Percentiles rank a stretch among this genome's conserved stretches.
These are phyloP conservation scores for Filobasidium wieringae DNA, from an alignment of 768 basidiomycete species.

Conservation along the genomic window DNA sequence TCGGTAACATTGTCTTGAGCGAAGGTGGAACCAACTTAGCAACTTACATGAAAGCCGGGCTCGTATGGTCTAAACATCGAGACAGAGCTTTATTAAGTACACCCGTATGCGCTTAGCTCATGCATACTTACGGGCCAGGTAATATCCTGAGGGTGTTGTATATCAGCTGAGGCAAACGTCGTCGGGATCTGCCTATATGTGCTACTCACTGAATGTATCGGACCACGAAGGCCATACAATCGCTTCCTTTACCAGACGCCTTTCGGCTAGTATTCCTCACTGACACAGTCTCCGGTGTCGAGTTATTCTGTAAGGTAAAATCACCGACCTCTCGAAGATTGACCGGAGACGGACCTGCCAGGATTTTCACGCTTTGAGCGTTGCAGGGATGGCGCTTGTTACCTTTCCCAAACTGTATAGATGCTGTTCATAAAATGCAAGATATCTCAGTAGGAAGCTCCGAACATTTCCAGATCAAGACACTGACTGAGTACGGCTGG, in stretches of 20 bases:
- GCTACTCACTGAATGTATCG: conserved; percentile 11
- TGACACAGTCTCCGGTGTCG: not conserved
- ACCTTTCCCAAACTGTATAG: conserved; percentile 8
- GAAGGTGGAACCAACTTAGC: not conserved
- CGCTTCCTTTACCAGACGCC: not conserved
- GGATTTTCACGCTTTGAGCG: conserved; percentile 12
- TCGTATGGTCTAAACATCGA: conserved; percentile 12
- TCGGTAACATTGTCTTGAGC: not conserved
- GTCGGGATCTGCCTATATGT: too few species aligned
- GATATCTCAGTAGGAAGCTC: not conserved
- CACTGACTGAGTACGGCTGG: not conserved
- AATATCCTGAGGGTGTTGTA: not conserved
- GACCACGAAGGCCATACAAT: not conserved
- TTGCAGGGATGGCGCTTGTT: conserved; percentile 21
- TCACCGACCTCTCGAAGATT: conserved; percentile 10
- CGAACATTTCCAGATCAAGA: not conserved
- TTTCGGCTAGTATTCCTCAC: not conserved
- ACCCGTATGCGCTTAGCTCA: not conserved
- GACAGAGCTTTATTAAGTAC: not conserved
- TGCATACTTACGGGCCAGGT: conserved; percentile 10
- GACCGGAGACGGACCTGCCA: conserved; percentile 10
- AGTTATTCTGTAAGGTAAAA: conserved; percentile 11
- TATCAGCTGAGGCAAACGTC: not conserved
- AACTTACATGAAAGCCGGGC: conserved; percentile 12
- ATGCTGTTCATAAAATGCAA: not conserved